Evolutionary conservation across 129 eudicot species (phyloP).

Genomic region (Artemisia annua): DNA sequence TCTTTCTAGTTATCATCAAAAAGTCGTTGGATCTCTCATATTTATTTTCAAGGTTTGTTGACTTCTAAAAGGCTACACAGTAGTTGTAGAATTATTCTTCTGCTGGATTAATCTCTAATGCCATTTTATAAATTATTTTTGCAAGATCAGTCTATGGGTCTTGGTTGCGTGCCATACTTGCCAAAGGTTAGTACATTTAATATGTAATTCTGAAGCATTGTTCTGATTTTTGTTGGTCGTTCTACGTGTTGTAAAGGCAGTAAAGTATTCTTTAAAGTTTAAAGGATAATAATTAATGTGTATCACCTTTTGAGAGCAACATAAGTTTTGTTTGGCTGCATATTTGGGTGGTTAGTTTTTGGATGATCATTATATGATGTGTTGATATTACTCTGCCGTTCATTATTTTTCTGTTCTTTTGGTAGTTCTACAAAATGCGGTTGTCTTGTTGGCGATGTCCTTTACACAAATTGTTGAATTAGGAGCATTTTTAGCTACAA

Average conservation of each 20-base stretch:
- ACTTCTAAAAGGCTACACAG: constrained; percentile 16
- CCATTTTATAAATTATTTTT: constrained; percentile 22
- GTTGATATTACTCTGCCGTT: not conserved
- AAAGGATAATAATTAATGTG: not conserved
- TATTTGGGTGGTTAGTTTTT: constrained; percentile 3
- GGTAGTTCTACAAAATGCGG: constrained; percentile 15
- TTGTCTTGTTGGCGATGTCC: constrained; percentile 5
- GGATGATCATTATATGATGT: not conserved
- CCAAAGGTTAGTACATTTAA: constrained; percentile 74
- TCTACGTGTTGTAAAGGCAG: not conserved
- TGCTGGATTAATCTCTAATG: constrained; percentile 25
- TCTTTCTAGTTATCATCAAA: constrained; percentile 91
- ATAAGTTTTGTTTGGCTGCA: constrained; percentile 14
- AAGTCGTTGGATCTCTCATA: constrained; percentile 96
- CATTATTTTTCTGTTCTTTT: not conserved
- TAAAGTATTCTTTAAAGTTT: not conserved
- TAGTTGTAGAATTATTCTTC: not conserved
- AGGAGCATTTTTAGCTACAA: constrained; percentile 11
- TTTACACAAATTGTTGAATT: not conserved
- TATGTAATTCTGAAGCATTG: constrained; percentile 17
- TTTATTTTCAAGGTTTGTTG: constrained; percentile 88
- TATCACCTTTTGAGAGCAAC: constrained; percentile 6
- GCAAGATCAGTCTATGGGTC: constrained; percentile 91
- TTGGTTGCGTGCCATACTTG: constrained; percentile 94
- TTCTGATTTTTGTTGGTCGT: constrained; percentile 7